Conservation (phyloP, 2,329 filamentous ascomycete genomes). For the Colletotrichum tropicicola region DNA sequence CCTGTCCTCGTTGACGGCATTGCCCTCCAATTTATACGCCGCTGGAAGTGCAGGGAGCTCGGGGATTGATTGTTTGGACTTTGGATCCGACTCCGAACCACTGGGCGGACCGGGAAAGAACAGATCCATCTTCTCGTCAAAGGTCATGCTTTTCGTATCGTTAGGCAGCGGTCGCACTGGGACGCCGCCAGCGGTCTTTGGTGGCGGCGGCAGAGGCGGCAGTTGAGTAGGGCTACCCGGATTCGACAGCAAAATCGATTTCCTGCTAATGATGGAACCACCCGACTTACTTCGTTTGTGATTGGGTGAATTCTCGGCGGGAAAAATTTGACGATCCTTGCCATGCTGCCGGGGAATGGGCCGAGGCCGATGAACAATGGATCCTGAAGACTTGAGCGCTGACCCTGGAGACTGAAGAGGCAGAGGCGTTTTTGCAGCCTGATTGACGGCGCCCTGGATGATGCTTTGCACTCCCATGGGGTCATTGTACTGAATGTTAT, state of each 20-base stretch:
- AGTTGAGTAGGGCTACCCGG: constrained; percentile 58
- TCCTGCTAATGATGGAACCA: constrained; percentile 54
- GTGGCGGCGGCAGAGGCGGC: constrained; percentile 60
- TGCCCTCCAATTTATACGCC: constrained; percentile 37
- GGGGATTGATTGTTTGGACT: constrained; percentile 46
- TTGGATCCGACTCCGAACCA: not conserved
- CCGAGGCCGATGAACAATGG: constrained; percentile 63
- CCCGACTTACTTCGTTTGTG: constrained; percentile 61
- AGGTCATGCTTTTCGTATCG: constrained; percentile 65
- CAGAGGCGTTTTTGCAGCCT: constrained; percentile 34
- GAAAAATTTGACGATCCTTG: constrained; percentile 57
- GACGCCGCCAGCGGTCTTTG: constrained; percentile 48
- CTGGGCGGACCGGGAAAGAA: constrained; percentile 52
- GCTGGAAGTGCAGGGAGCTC: constrained; percentile 50
- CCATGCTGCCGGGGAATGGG: constrained; percentile 61
- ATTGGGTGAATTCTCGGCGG: constrained; percentile 50
- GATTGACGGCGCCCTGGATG: constrained; percentile 52
- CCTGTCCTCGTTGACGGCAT: constrained; percentile 32
- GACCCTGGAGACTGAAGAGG: not conserved
- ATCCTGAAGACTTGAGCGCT: constrained; percentile 39
- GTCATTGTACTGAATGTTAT: constrained; percentile 64
- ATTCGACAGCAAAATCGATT: constrained; percentile 53
- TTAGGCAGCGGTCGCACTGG: constrained; percentile 55
- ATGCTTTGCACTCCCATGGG: constrained; percentile 58
- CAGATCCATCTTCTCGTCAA: constrained; percentile 64